Evolutionary conservation across 1,284 basidiomycete genomes (phyloP).

Genomic region (Ceratobasidium sp.): DNA sequence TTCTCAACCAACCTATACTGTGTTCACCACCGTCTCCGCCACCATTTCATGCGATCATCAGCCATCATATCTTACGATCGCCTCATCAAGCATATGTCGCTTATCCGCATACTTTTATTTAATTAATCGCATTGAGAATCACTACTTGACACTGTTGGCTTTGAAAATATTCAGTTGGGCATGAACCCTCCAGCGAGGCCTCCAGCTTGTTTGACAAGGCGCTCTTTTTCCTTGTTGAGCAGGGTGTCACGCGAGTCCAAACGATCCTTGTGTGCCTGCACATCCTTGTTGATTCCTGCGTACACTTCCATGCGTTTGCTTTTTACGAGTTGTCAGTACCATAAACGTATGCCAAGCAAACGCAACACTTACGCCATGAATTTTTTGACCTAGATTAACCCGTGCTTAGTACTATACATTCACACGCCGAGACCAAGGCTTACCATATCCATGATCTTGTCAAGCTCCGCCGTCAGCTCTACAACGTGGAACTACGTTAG

Average conservation of each 20-base stretch:
- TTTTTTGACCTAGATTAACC: constrained; percentile 16
- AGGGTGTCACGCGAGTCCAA: constrained; percentile 15
- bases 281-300: constrained; percentile 17
- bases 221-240: constrained; percentile 9
- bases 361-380: constrained; percentile 21
- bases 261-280: constrained; percentile 12
- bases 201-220: constrained; percentile 25
- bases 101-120: constrained; percentile 7
- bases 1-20: constrained; percentile 32
- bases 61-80: background rate
- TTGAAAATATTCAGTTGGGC: background rate
- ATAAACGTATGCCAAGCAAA: background rate
- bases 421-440: background rate
- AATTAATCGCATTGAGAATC: background rate
- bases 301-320: constrained; percentile 34
- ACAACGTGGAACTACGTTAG: background rate
- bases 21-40: background rate
- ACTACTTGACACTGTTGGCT: background rate
- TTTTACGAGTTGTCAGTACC: background rate
- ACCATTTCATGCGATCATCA: background rate
- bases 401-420: background rate
- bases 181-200: constrained; percentile 13
- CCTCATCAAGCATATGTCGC: background rate
- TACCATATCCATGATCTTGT: constrained; percentile 25
- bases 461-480: constrained; percentile 14